Base-by-base conservation (phyloP, 139 green algal species). In the Tetradesmus lagerheimii region DNA sequence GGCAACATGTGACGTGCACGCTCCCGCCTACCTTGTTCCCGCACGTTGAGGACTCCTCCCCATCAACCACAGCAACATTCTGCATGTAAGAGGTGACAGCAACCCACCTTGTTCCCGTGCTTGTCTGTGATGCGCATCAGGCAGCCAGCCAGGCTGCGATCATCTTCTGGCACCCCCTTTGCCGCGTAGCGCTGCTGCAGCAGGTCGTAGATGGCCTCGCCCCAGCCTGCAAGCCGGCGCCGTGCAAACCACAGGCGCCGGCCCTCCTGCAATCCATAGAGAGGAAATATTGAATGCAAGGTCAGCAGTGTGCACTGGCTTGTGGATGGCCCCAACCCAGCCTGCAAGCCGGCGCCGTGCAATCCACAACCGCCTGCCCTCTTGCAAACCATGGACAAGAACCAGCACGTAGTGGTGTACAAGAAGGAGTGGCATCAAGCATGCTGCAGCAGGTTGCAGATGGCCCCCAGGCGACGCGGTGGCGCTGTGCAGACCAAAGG, bases 121-220 rank as follows among this genome's bases (percentile, higher is more conserved):
- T 75, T 86, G 80, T 86, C 80, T 4, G 47, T 74, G 18, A 86
- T 23, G 31, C 80, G 43, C 80, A 86, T 86, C n/a, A 86, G 80
- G 45, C 80, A 86, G 31, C 34, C 80, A n/a, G 80, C 80, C 47
- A 86, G n/a, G 80, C 80, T 86, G 80, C 35, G 47, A 16, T 86
- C 80, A 6, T 37, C 29, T 2, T 86, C 80, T n/a, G 43, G 80
- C 27, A 47, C 31, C 3, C 71, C 71, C 20, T 14, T 18, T 23
- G 71, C 71, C 41, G 71, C 31, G 16, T 75, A 86, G 20, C 80
- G 80, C n/a, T 74, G 18, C 18, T 86, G 80, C 31, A 86, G 50
- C 47, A 86, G 80, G 34, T 86, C 45, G 45, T 86, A 75, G 8
- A 86, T 45, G 2, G n/a, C 11, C 34, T 86, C 80, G 20, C 34